phyloP scores from a whole-genome alignment of 495 filamentous ascomycete genomes.

The Penicillium malachiteum region DNA sequence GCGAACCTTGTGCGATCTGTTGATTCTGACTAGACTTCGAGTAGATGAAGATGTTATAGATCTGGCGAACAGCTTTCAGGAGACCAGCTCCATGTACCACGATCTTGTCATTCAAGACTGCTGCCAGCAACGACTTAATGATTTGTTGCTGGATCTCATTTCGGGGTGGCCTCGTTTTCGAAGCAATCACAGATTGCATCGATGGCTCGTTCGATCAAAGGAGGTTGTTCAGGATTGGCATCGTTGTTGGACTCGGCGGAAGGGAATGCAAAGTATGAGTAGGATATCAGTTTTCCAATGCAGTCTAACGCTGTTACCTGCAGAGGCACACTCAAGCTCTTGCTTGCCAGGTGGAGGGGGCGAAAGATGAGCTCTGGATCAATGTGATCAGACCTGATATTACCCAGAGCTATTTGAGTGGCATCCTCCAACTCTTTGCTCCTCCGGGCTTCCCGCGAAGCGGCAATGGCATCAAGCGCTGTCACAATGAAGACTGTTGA shows the following conservation, averaged over 20 bases:
- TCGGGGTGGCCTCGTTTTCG: conserved; percentile 86
- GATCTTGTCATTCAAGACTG: conserved; percentile 96
- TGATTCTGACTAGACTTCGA: conserved; percentile 90
- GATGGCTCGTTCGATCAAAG: conserved; percentile 94
- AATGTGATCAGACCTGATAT: conserved; percentile 71
- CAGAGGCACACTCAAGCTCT: conserved; percentile 75
- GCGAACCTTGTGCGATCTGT: conserved; percentile 90
- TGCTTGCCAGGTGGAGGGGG: conserved; percentile 84
- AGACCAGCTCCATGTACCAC: conserved; percentile 96
- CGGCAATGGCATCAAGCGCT: conserved; percentile 84
- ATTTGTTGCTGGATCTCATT: conserved; percentile 96
- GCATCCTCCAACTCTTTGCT: conserved; percentile 78
- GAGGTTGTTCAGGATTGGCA: conserved; percentile 47
- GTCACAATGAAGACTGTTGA: conserved; percentile 93
- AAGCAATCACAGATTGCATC: conserved; percentile 99
- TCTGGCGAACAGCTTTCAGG: conserved; percentile 95
- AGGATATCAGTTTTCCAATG: conserved; percentile 97
- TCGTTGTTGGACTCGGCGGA: conserved; percentile 51
- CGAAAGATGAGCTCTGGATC: conserved; percentile 90
- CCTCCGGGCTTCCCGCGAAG: conserved; percentile 81
- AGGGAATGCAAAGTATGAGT: conserved; percentile 91
- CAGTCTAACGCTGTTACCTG: conserved; percentile 92
- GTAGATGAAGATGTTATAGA: conserved; percentile 97
- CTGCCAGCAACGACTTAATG: conserved; percentile 91
- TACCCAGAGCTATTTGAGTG: conserved; percentile 74